Evolutionary conservation across 1,284 basidiomycete genomes (phyloP).

Genomic region (Ganoderma meredithae): DNA sequence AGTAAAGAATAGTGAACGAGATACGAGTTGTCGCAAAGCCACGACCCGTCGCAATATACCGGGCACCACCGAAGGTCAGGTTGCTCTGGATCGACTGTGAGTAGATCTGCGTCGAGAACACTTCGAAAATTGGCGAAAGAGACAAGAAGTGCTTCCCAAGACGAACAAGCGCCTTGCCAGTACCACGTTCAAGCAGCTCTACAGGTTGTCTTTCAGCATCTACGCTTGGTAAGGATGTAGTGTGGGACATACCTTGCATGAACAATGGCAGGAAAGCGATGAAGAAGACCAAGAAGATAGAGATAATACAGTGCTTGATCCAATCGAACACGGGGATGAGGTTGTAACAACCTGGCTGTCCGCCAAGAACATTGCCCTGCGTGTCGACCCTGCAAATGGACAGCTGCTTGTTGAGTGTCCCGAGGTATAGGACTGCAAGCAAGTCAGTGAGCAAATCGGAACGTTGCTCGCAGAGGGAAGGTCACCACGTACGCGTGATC

Average conservation of each 20-base stretch:
- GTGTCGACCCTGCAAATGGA: slow-evolving; percentile 87
- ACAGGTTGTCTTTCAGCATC: slow-evolving; percentile 17
- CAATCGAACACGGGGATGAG: slow-evolving; percentile 94
- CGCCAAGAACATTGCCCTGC: slow-evolving; percentile 78
- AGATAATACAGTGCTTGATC: slow-evolving; percentile 95
- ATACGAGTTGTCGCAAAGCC: slow-evolving; percentile 96
- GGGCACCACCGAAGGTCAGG: slow-evolving; percentile 93
- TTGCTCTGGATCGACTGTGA: slow-evolving; percentile 95
- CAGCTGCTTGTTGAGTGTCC: slow-evolving; percentile 92
- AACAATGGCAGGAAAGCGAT: slow-evolving; percentile 95
- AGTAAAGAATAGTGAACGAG: slow-evolving; percentile 94
- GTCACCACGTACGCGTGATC: slow-evolving; percentile 73
- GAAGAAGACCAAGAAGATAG: slow-evolving; percentile 97
- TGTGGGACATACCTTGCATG: slow-evolving; percentile 77
- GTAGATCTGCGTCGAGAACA: slow-evolving; percentile 97
- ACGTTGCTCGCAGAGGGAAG: neutral
- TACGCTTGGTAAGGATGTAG: neutral
- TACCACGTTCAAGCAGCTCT: slow-evolving; percentile 95
- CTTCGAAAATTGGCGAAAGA: slow-evolving; percentile 94
- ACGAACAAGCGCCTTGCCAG: slow-evolving; percentile 91
- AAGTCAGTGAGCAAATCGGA: slow-evolving; percentile 29
- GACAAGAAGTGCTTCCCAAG: slow-evolving; percentile 95
- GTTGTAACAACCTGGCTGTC: slow-evolving; percentile 92
- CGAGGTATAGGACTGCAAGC: slow-evolving; percentile 83
- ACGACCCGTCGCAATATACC: slow-evolving; percentile 97